Evolutionary conservation across 495 filamentous ascomycete genomes (phyloP).

Genomic region (Cercophora scortea): DNA sequence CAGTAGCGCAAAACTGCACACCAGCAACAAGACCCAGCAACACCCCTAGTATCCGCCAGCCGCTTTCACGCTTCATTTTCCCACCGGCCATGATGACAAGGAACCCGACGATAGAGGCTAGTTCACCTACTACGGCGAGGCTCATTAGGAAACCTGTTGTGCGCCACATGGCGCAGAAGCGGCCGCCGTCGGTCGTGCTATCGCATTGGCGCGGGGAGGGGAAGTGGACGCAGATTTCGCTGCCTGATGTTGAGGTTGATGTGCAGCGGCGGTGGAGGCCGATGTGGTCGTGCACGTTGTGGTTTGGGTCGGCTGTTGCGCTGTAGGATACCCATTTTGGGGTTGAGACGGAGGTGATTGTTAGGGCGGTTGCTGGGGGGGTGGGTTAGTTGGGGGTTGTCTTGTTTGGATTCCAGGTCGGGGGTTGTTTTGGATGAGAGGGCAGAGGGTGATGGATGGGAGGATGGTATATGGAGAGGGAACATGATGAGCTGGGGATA

Average conservation of each 20-base stretch:
- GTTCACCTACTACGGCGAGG: constrained; percentile 68
- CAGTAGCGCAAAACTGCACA: constrained; percentile 63
- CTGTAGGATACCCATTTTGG: constrained; percentile 77
- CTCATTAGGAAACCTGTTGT: constrained; percentile 80
- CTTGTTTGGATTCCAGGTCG: neutral
- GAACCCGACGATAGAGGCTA: constrained; percentile 67
- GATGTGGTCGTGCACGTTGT: constrained; percentile 57
- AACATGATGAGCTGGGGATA: too few species aligned
- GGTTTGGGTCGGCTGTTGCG: constrained; percentile 42
- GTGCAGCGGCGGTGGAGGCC: constrained; percentile 78
- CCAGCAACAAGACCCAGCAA: constrained; percentile 53
- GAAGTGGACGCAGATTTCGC: constrained; percentile 39
- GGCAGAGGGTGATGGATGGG: too few species aligned
- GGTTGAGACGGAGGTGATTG: constrained; percentile 62
- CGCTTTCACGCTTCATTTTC: constrained; percentile 61
- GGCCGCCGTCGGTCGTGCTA: constrained; percentile 56
- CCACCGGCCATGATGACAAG: constrained; percentile 68
- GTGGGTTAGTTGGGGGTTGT: neutral
- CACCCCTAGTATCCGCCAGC: constrained; percentile 66
- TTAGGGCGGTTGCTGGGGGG: constrained; percentile 62
- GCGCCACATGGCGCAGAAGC: constrained; percentile 90
- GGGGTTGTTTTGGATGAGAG: neutral
- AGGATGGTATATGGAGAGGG: too few species aligned
- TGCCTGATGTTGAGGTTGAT: constrained; percentile 7
- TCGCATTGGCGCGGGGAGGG: constrained; percentile 52